A percentile compares a stretch with the other conserved stretches of the same genome.
Conservation (phyloP, 805 yeast genomes). For the Metschnikowia shivogae region DNA sequence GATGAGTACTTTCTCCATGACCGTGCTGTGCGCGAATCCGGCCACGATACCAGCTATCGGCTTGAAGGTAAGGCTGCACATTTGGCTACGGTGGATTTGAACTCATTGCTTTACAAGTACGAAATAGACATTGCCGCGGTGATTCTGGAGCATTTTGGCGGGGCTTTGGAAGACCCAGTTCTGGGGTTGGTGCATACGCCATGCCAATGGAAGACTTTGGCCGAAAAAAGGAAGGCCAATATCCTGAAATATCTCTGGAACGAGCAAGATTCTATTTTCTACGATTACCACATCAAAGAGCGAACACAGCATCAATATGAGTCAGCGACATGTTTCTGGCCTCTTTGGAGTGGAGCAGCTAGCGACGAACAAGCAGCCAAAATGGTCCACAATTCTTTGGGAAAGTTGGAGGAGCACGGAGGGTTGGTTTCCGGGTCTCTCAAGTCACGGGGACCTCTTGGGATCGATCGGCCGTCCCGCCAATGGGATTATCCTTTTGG, state of each 20-base stretch:
- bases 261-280: constrained; percentile 70
- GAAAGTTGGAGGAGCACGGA: constrained; percentile 77
- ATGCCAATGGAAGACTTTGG: constrained; percentile 57
- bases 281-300: constrained; percentile 71
- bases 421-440: constrained; percentile 86
- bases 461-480: constrained; percentile 72
- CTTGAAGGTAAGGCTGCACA: constrained; percentile 86
- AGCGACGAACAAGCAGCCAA: constrained; percentile 60
- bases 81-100: constrained; percentile 86
- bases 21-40: constrained; percentile 92
- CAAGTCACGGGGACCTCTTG: constrained; percentile 65
- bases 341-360: constrained; percentile 80
- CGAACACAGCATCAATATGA: constrained; percentile 61
- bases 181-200: constrained; percentile 40
- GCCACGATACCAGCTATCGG: constrained; percentile 92
- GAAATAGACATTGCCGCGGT: constrained; percentile 76
- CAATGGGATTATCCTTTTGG: constrained; percentile 99
- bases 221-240: constrained; percentile 48
- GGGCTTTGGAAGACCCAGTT: constrained; percentile 30
- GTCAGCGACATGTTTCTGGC: constrained; percentile 89
- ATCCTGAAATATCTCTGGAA: constrained; percentile 80
- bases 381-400: constrained; percentile 54
- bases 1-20: constrained; percentile 90
- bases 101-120: constrained; percentile 81
- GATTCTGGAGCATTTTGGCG: constrained; percentile 53